A percentile compares a stretch with the other conserved stretches of the same genome.
These are phyloP conservation scores for Helianthus annuus DNA, from an alignment of 129 eudicot genomes.

Conservation along the genomic window HanXRQr2.0-SUNRISE NC_035444.2:54705213-54705712, in stretches of 20 bases:
- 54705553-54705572: conserved; percentile 19
- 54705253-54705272: no score
- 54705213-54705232: no score
- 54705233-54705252: no score
- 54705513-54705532: conserved; percentile 17
- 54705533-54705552: conserved; percentile 31
- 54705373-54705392: background rate
- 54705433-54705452: conserved; percentile 18
- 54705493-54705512: conserved; percentile 18
- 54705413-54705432: conserved; percentile 12
- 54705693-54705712: background rate
- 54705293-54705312: no score
- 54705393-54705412: background rate
- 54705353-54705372: background rate
- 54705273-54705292: no score
- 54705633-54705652: conserved; percentile 16
- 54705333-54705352: background rate
- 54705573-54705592: conserved; percentile 18
- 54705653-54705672: conserved; percentile 24
- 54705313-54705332: no score
- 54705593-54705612: conserved; percentile 35
- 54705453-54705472: conserved; percentile 29
- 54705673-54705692: background rate
- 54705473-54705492: conserved; percentile 25
- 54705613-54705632: conserved; percentile 27